Conservation (phyloP, 495 filamentous ascomycete species). For the Lasiosphaeriaceae sp. region DNA sequence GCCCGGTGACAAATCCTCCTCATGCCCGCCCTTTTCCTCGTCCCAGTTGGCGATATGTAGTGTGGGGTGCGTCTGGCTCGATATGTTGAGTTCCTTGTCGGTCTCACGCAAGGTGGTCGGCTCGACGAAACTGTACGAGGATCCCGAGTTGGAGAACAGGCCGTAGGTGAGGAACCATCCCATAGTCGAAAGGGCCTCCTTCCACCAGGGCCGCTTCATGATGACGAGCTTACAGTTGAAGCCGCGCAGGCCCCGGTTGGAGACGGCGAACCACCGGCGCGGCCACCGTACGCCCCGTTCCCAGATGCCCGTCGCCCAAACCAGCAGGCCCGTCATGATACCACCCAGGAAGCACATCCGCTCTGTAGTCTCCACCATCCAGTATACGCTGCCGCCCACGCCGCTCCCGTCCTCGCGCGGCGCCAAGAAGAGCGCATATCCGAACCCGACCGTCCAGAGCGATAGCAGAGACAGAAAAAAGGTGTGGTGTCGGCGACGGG, state of each 20-base stretch:
- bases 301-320: constrained; percentile 94
- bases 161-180: constrained; percentile 74
- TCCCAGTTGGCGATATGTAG: constrained; percentile 40
- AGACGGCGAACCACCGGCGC: constrained; percentile 78
- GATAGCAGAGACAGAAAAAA: constrained; percentile 81
- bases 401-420: constrained; percentile 87
- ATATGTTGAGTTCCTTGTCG: constrained; percentile 44
- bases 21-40: constrained; percentile 55
- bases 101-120: constrained; percentile 47
- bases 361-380: constrained; percentile 84
- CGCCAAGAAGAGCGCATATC: constrained; percentile 81
- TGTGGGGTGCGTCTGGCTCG: constrained; percentile 36
- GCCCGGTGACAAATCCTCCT: constrained; percentile 83
- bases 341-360: constrained; percentile 86
- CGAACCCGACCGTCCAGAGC: constrained; percentile 77
- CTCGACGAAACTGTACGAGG: constrained; percentile 66
- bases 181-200: constrained; percentile 64
- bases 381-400: constrained; percentile 90
- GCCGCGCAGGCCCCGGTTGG: constrained; percentile 82
- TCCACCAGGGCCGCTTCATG: constrained; percentile 77
- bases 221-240: constrained; percentile 96
- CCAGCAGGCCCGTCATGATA: constrained; percentile 71
- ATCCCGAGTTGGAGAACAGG: constrained; percentile 59
- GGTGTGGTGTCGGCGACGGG: constrained; percentile 88
- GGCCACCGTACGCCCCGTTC: constrained; percentile 94